Conservation (phyloP, 2,329 filamentous ascomycete genomes). For the Aspergillus sojae region DNA sequence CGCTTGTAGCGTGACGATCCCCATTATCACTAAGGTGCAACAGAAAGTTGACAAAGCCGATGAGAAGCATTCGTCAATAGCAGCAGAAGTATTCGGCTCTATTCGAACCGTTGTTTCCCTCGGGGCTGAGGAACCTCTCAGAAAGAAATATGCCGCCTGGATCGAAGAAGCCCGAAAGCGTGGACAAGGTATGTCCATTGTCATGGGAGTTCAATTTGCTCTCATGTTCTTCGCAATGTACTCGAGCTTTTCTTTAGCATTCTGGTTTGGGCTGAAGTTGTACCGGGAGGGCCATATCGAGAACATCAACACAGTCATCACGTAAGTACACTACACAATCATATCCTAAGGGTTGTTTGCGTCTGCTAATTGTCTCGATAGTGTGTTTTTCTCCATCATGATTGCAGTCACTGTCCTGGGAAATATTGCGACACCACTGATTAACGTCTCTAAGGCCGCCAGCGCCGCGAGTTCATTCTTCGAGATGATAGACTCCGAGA, state of each 20-base stretch:
- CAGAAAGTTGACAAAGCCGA: constrained; percentile 42
- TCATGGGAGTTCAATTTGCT: constrained; percentile 36
- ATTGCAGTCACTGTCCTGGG: constrained; percentile 31
- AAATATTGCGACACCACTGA: constrained; percentile 35
- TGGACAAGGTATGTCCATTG: constrained; percentile 30
- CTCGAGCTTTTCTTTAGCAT: constrained; percentile 37
- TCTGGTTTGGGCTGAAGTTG: constrained; percentile 42
- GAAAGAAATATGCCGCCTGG: constrained; percentile 39
- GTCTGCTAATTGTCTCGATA: constrained; percentile 10
- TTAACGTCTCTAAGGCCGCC: constrained; percentile 39
- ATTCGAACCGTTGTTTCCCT: constrained; percentile 50
- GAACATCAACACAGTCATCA: constrained; percentile 41
- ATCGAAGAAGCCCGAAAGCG: constrained; percentile 40
- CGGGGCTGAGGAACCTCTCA: constrained; percentile 43
- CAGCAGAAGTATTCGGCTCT: constrained; percentile 45
- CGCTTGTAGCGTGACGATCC: constrained; percentile 34
- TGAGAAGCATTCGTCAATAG: constrained; percentile 40
- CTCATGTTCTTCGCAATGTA: constrained; percentile 42
- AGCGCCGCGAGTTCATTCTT: constrained; percentile 37
- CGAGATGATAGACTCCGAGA: constrained; percentile 34
- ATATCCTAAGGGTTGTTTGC: not conserved
- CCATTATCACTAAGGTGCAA: constrained; percentile 37
- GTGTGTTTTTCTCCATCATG: constrained; percentile 40
- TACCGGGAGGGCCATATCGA: constrained; percentile 37
- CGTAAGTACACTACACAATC: constrained; percentile 22